Evolutionary conservation across 1,139 yeast species (phyloP).

Genomic region (Candida freyschussii): DNA sequence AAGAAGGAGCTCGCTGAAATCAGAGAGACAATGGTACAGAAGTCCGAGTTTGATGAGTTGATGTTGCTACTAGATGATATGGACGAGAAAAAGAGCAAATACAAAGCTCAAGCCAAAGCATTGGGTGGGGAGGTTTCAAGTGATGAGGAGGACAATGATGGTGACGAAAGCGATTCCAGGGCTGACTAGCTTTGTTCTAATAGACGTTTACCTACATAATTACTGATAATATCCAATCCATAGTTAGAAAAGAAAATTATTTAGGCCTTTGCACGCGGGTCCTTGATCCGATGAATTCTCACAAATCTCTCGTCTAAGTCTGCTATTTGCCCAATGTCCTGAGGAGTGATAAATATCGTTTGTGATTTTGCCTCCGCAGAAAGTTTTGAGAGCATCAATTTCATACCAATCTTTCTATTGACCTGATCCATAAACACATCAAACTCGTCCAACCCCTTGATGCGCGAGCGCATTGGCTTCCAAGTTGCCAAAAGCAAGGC

Average conservation of each 20-base stretch:
- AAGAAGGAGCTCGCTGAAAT: slow-evolving; percentile 10
- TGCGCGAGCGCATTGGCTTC: slow-evolving; percentile 84
- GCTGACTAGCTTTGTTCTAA: too few relatives aligned
- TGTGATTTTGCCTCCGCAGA: slow-evolving; percentile 61
- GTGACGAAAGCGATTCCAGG: slow-evolving; percentile 34
- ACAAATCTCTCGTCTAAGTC: slow-evolving; percentile 61
- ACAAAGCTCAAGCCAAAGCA: slow-evolving; percentile 46
- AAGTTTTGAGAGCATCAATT: slow-evolving; percentile 66
- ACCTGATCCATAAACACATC: slow-evolving; percentile 98
- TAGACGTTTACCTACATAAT: slow-evolving; percentile 1
- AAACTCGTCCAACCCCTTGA: slow-evolving; percentile 92
- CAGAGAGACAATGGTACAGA: slow-evolving; percentile 38
- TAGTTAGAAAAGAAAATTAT: slow-evolving; percentile 1
- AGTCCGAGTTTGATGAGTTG: slow-evolving; percentile 67
- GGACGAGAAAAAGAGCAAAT: slow-evolving; percentile 61
- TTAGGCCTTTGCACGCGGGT: slow-evolving; percentile 27
- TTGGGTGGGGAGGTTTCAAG: slow-evolving; percentile 49
- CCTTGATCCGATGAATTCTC: slow-evolving; percentile 60
- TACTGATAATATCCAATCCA: too few relatives aligned
- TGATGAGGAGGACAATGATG: slow-evolving; percentile 49
- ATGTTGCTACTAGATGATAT: slow-evolving; percentile 70
- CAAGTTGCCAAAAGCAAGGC: slow-evolving; percentile 86
- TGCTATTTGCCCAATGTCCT: slow-evolving; percentile 76
- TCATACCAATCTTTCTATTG: slow-evolving; percentile 76
- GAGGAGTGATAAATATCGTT: slow-evolving; percentile 92